A percentile compares a stretch with the other conserved stretches of the same genome.
These are phyloP conservation scores for Neurospora hispaniola DNA, from an alignment of 495 filamentous ascomycete species.

Conservation along the genomic window DNA sequence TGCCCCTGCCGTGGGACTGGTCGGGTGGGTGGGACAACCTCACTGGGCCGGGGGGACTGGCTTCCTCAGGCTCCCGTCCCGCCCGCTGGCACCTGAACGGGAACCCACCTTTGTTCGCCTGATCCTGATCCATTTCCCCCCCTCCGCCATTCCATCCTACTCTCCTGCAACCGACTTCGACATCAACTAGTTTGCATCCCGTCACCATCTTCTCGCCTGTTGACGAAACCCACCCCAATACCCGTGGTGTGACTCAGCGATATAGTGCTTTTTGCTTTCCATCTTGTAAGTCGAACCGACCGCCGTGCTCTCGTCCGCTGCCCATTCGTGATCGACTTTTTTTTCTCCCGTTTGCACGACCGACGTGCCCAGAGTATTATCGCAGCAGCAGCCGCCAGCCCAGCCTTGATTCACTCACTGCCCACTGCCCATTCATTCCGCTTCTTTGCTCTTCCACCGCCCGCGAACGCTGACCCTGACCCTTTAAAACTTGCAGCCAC, in stretches of 20 bases:
- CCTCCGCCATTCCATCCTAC: neutral
- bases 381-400: neutral
- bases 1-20: neutral
- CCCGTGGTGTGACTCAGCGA: neutral
- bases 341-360: neutral
- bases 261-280: neutral
- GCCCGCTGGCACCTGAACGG: neutral
- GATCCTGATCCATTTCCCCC: neutral
- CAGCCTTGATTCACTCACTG: neutral
- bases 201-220: neutral
- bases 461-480: constrained; percentile 17
- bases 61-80: neutral
- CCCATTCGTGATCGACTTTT: neutral
- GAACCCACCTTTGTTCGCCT: neutral
- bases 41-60: neutral
- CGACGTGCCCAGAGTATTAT: neutral
- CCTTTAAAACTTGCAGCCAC: constrained; percentile 16
- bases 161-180: neutral
- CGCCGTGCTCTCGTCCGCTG: neutral
- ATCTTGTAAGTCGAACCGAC: neutral
- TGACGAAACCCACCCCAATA: neutral
- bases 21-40: neutral
- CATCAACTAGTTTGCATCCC: neutral
- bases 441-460: constrained; percentile 20
- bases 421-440: constrained; percentile 11